phyloP scores from a whole-genome alignment of 306 rosid genomes.

The Trifolium fragiferum region DNA sequence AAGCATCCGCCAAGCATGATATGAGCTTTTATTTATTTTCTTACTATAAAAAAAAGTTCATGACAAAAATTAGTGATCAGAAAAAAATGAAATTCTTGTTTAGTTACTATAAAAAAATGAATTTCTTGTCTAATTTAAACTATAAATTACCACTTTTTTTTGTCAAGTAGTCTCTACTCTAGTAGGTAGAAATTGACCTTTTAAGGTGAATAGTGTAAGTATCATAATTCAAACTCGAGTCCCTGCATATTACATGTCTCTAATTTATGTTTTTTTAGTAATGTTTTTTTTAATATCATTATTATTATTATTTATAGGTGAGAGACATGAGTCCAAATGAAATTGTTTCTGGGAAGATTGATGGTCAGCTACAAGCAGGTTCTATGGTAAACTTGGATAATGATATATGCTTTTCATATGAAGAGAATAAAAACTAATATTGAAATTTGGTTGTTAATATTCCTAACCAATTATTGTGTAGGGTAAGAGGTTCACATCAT shows the following conservation, averaged over 20 bases:
- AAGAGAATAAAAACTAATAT: conserved; percentile 15
- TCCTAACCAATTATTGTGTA: conserved; percentile 46
- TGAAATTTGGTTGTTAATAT: conserved; percentile 12
- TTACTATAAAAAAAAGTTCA: no score
- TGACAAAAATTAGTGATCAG: neutral
- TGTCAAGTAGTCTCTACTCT: no score
- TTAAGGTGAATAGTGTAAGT: no score
- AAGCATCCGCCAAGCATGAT: neutral
- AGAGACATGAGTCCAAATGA: conserved; percentile 54
- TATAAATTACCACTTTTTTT: no score
- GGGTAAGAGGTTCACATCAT: conserved; percentile 52
- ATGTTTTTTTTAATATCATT: neutral
- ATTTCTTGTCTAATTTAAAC: no score
- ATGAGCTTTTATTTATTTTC: no score
- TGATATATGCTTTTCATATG: conserved; percentile 12
- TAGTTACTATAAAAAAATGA: no score
- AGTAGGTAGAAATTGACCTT: no score
- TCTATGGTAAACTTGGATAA: conserved; percentile 59
- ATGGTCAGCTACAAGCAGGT: conserved; percentile 48
- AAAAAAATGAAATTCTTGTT: neutral
- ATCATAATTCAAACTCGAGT: no score
- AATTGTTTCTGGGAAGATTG: conserved; percentile 55
- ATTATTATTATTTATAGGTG: conserved; percentile 48
- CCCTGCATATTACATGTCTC: no score
- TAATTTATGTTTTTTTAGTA: neutral